These are phyloP conservation scores for Mangifera indica DNA, from an alignment of 345 rosid species.

Conservation along the genomic window DNA sequence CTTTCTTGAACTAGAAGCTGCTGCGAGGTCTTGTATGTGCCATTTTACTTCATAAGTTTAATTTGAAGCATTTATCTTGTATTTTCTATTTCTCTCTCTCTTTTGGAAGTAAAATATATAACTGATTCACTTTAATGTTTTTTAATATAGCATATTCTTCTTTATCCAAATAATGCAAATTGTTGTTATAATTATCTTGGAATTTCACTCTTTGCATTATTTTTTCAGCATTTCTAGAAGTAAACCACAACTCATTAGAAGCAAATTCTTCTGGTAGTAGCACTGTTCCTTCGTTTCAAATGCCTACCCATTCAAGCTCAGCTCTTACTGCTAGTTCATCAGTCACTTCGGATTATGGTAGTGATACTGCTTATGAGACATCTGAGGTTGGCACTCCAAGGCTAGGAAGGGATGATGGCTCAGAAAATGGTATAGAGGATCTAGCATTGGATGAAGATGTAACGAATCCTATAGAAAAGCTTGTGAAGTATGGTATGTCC, in stretches of 20 bases:
- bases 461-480: constrained; percentile 79
- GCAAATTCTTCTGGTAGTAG: constrained; percentile 43
- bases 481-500: constrained; percentile 81
- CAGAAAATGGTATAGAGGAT: constrained; percentile 72
- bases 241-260: constrained; percentile 50
- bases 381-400: constrained; percentile 90
- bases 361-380: constrained; percentile 90
- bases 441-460: constrained; percentile 70
- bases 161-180: neutral
- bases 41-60: constrained; percentile 25
- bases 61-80: constrained; percentile 17
- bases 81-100: neutral
- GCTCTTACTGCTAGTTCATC: constrained; percentile 66
- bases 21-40: constrained; percentile 93
- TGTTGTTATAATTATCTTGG: constrained; percentile 9
- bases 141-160: neutral
- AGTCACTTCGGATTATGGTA: constrained; percentile 84
- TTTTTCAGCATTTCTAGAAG: constrained; percentile 89
- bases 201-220: constrained; percentile 13
- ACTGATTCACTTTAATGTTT: neutral
- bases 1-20: constrained; percentile 98
- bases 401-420: constrained; percentile 58
- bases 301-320: constrained; percentile 48
- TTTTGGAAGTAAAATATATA: constrained; percentile 7
- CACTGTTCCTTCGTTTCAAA: constrained; percentile 40